Conservation (phyloP, 495 filamentous ascomycete species). For the Penicillium canariense region DNA sequence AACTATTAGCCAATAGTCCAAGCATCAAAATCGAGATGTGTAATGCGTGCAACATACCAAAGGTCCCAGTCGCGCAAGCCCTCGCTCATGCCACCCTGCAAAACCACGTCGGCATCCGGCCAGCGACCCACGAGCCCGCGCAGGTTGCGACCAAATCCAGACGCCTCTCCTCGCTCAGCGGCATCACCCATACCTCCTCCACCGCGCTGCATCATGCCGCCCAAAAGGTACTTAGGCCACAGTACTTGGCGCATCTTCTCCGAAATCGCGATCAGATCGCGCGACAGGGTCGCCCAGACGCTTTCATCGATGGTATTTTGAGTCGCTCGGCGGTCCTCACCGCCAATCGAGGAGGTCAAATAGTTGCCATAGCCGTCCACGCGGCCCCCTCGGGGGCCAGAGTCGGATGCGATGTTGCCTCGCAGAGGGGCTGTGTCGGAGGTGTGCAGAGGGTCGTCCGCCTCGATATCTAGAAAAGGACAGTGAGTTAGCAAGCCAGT, state of each 20-base stretch:
- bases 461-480: slow-evolving; percentile 64
- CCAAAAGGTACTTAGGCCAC: slow-evolving; percentile 90
- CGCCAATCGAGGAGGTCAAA: slow-evolving; percentile 84
- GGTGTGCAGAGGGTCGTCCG: slow-evolving; percentile 80
- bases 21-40: background rate
- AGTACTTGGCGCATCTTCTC: slow-evolving; percentile 98
- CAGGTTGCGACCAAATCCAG: slow-evolving; percentile 61
- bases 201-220: slow-evolving; percentile 59
- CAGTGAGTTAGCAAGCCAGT: slow-evolving; percentile 8
- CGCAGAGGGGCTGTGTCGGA: slow-evolving; percentile 74
- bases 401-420: slow-evolving; percentile 68
- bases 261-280: slow-evolving; percentile 91
- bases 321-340: slow-evolving; percentile 90
- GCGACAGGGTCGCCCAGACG: slow-evolving; percentile 90
- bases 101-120: slow-evolving; percentile 67
- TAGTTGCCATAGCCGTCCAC: slow-evolving; percentile 51
- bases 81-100: slow-evolving; percentile 79
- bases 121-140: slow-evolving; percentile 64
- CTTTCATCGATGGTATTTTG: slow-evolving; percentile 95
- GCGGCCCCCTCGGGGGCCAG: slow-evolving; percentile 48
- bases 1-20: slow-evolving; percentile 1
- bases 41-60: slow-evolving; percentile 54
- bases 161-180: slow-evolving; percentile 61
- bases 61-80: slow-evolving; percentile 95
- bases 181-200: slow-evolving; percentile 70